Evolutionary conservation across 345 rosid species (phyloP).

Genomic region (Gossypium anomalum): DNA sequence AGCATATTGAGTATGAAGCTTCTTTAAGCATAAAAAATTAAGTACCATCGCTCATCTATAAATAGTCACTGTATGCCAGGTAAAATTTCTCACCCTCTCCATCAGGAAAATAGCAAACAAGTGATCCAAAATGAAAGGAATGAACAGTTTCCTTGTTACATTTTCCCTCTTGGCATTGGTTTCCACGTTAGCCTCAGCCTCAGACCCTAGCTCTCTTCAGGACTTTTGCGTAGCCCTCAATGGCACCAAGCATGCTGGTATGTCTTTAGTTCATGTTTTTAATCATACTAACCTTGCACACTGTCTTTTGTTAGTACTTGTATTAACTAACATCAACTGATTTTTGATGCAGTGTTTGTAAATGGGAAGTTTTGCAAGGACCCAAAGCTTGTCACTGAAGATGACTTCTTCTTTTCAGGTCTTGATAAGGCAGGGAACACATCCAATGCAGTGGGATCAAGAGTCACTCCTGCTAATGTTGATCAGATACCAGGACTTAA

Average conservation of each 20-base stretch:
- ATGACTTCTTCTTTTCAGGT: slow-evolving; percentile 27
- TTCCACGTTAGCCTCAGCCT: neutral
- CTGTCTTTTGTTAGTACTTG: neutral
- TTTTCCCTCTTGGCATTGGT: neutral
- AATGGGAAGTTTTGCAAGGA: slow-evolving; percentile 36
- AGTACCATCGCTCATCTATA: neutral
- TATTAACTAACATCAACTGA: neutral
- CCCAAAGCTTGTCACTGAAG: slow-evolving; percentile 23
- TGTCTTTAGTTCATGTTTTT: neutral
- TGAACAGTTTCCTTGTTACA: neutral
- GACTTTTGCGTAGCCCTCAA: slow-evolving; percentile 4
- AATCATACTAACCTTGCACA: neutral
- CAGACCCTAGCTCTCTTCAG: slow-evolving; percentile 8
- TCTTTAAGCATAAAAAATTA: neutral
- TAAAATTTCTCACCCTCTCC: neutral
- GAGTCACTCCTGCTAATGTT: slow-evolving; percentile 4
- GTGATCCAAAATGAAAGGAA: neutral
- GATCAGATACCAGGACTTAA: slow-evolving; percentile 28
- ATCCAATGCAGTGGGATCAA: slow-evolving; percentile 9
- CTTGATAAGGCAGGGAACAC: slow-evolving; percentile 18
- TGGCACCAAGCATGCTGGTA: neutral
- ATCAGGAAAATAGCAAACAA: neutral
- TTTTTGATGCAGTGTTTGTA: slow-evolving; percentile 20
- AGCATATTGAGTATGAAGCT: neutral
- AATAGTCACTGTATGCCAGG: neutral